Conservation (phyloP, 306 rosid genomes). For the Purshia tridentata region DNA sequence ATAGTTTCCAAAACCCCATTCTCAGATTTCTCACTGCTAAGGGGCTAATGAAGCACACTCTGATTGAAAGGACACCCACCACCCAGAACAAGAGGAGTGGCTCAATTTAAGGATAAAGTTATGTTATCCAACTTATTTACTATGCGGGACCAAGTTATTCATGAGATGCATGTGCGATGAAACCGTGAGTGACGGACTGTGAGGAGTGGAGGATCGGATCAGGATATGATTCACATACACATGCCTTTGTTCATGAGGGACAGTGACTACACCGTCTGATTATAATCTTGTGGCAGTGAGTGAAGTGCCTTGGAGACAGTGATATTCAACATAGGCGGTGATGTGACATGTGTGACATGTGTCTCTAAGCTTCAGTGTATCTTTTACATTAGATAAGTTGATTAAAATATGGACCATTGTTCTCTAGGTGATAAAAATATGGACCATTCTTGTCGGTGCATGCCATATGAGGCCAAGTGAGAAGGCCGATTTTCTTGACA, state of each 20-base stretch:
- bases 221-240: not conserved
- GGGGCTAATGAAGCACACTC: not conserved
- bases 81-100: not conserved
- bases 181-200: not conserved
- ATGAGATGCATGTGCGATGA: not conserved
- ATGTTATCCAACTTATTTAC: not conserved
- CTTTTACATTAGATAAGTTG: not conserved
- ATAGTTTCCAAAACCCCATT: conserved; percentile 41
- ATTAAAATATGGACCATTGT: no score
- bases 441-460: not conserved
- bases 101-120: conserved; percentile 2
- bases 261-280: not conserved
- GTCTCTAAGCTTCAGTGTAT: no score
- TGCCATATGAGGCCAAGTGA: not conserved
- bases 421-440: not conserved
- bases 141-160: not conserved
- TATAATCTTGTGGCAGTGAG: not conserved
- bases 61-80: not conserved
- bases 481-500: no score
- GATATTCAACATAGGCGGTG: conserved; percentile 14
- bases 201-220: no score
- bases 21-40: not conserved
- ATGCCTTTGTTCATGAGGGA: not conserved
- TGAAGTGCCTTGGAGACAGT: not conserved
- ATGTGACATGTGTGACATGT: no score